Percentiles rank a stretch among this genome's conserved stretches.
Conservation (phyloP, 768 basidiomycete genomes). For the Tulasnella sp. region DNA sequence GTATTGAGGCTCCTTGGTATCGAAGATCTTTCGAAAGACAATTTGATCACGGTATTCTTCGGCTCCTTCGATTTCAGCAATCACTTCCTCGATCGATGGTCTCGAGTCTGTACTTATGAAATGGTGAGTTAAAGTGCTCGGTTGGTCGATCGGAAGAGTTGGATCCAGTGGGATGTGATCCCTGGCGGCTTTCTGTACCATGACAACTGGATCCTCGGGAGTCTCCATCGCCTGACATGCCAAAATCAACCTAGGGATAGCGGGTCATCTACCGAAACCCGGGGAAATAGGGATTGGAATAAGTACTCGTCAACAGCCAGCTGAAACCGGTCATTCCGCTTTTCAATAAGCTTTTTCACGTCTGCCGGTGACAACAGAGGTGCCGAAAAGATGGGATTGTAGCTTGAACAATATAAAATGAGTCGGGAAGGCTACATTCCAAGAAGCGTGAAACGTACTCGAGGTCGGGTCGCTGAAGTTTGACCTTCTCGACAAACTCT, state of each 20-base stretch:
- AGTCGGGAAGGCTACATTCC: constrained; percentile 29
- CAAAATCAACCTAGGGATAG: constrained; percentile 51
- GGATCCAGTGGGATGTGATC: constrained; percentile 72
- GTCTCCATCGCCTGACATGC: constrained; percentile 44
- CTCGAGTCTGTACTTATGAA: constrained; percentile 51
- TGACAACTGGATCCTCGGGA: constrained; percentile 56
- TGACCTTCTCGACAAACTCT: constrained; percentile 49
- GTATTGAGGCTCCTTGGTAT: constrained; percentile 50
- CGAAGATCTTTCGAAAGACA: constrained; percentile 51
- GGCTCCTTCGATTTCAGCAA: constrained; percentile 56
- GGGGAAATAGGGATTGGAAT: background rate
- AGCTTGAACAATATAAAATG: constrained; percentile 34
- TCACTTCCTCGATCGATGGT: constrained; percentile 54
- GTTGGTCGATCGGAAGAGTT: constrained; percentile 17
- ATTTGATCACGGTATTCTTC: constrained; percentile 73
- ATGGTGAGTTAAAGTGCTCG: constrained; percentile 25
- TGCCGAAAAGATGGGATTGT: constrained; percentile 30
- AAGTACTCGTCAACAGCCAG: constrained; percentile 65
- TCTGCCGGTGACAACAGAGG: constrained; percentile 51
- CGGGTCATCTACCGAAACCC: background rate
- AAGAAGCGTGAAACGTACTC: constrained; percentile 25
- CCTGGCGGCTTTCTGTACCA: constrained; percentile 64
- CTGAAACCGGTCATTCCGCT: constrained; percentile 61
- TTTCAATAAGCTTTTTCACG: constrained; percentile 66
- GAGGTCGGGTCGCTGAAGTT: constrained; percentile 33